A percentile compares a stretch with the other conserved stretches of the same genome.
phyloP scores from a whole-genome alignment of 768 basidiomycete species.

The Auriscalpium microsporum region DNA sequence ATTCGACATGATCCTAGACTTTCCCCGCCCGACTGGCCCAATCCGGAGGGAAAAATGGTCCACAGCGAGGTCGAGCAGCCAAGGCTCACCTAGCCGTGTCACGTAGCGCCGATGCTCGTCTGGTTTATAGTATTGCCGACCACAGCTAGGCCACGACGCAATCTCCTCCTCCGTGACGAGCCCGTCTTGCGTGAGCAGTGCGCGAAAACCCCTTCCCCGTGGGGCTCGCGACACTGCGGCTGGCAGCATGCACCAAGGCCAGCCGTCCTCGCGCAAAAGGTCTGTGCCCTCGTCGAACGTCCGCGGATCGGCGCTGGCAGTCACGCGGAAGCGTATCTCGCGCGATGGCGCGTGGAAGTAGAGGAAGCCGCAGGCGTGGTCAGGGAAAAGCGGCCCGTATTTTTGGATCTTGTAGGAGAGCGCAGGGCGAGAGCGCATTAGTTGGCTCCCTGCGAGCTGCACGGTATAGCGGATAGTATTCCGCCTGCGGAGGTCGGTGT shows the following conservation, averaged over 20 bases:
- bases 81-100: not conserved
- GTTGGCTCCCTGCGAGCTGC: too few species aligned
- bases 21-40: not conserved
- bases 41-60: not conserved
- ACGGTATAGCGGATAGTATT: too few species aligned
- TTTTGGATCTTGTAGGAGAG: not conserved
- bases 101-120: not conserved
- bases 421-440: too few species aligned
- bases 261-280: not conserved
- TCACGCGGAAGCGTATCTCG: not conserved
- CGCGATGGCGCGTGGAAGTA: not conserved
- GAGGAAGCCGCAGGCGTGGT: constrained; percentile 3
- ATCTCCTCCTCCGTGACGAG: not conserved
- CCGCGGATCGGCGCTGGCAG: not conserved
- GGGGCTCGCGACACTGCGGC: not conserved
- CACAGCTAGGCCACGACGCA: not conserved
- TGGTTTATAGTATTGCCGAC: not conserved
- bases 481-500: not conserved
- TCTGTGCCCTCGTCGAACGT: not conserved
- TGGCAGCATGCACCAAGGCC: not conserved
- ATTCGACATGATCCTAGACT: not conserved
- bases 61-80: not conserved
- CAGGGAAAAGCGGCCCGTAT: constrained; percentile 19
- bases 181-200: not conserved
- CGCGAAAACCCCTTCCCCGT: not conserved